phyloP scores from a whole-genome alignment of 192 early-diverging fungal species.

The Podila clonocystis region DNA sequence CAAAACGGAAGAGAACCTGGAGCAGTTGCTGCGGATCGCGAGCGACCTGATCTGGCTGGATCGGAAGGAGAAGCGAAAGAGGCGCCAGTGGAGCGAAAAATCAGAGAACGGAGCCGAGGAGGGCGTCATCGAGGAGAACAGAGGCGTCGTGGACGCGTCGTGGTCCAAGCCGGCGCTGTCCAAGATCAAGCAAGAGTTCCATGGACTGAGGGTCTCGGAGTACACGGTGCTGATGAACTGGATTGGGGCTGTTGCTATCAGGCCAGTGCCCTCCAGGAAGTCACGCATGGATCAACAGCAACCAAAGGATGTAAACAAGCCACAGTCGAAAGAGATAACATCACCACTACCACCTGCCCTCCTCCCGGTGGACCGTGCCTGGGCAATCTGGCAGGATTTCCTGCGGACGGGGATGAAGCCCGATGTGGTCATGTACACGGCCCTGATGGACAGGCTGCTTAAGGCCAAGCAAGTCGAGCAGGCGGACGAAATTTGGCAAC shows the following conservation, averaged over 20 bases:
- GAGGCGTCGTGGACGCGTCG: too few species aligned
- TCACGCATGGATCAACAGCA: neutral
- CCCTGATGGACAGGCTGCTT: constrained; percentile 23
- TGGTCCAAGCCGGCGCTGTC: neutral
- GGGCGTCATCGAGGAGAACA: neutral
- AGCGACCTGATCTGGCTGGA: constrained; percentile 43
- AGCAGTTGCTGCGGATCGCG: constrained; percentile 26
- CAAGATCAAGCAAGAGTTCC: constrained; percentile 7
- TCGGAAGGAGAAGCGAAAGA: constrained; percentile 22
- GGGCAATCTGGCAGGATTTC: constrained; percentile 47
- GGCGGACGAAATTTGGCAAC: constrained; percentile 31
- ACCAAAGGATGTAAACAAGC: neutral
- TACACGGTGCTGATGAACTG: constrained; percentile 41
- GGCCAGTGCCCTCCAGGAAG: too few species aligned
- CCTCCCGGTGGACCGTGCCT: constrained; percentile 8
- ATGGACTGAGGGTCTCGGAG: constrained; percentile 34
- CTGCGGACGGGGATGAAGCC: constrained; percentile 42
- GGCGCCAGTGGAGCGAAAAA: neutral
- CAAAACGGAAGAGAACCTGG: constrained; percentile 28
- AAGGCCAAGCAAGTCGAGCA: constrained; percentile 32
- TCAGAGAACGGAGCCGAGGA: neutral
- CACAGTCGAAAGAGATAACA: neutral
- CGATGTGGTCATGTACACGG: constrained; percentile 38
- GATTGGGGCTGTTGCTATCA: constrained; percentile 5
- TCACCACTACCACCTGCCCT: neutral